These are phyloP conservation scores for Ulvella scutata DNA, from an alignment of 139 green algal genomes.

Conservation along the genomic window DNA sequence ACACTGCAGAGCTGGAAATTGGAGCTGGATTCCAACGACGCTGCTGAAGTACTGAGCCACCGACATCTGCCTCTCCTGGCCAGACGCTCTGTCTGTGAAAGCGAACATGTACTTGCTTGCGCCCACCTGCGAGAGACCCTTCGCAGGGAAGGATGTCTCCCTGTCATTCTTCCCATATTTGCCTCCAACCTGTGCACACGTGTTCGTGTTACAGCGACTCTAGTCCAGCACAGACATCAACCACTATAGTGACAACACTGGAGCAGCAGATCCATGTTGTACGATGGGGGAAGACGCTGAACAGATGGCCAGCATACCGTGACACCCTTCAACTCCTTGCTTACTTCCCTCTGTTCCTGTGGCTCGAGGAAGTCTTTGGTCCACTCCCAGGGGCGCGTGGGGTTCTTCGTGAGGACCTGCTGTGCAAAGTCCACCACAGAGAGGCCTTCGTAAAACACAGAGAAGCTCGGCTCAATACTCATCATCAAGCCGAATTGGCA, in stretches of 20 bases:
- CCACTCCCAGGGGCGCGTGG: background rate
- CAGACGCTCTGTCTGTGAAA: background rate
- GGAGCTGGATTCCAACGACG: background rate
- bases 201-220: background rate
- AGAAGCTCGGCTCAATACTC: constrained; percentile 9
- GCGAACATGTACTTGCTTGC: background rate
- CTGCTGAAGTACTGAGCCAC: background rate
- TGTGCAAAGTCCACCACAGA: background rate
- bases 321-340: background rate
- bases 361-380: background rate
- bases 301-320: background rate
- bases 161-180: background rate
- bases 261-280: background rate
- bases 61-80: background rate
- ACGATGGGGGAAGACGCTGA: no score
- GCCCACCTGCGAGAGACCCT: background rate
- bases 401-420: background rate
- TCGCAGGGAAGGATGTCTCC: background rate
- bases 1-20: background rate
- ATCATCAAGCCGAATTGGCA: constrained; percentile 9
- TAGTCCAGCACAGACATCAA: background rate
- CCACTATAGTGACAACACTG: background rate
- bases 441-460: background rate
- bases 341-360: background rate
- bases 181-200: background rate